Percentiles rank a stretch among this genome's conserved stretches.
These are phyloP conservation scores for Acrodontium crateriforme DNA, from an alignment of 2,329 filamentous ascomycete species.

Conservation along the genomic window DNA sequence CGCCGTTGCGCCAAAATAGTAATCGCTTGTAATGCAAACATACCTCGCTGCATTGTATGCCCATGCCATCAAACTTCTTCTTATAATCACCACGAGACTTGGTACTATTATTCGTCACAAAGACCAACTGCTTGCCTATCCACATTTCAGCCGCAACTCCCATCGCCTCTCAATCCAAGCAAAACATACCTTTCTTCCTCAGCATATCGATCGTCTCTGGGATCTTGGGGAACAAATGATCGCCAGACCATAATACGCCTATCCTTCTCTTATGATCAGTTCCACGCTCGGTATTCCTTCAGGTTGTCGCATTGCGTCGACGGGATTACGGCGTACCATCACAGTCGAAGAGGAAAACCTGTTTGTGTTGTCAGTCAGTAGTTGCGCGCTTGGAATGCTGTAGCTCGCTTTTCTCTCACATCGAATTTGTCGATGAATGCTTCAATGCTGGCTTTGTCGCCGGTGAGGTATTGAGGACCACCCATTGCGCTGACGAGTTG, in stretches of 20 bases:
- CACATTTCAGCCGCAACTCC: background rate
- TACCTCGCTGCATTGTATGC: conserved; percentile 60
- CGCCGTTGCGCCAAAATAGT: background rate
- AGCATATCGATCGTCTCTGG: conserved; percentile 76
- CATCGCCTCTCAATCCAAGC: conserved; percentile 1
- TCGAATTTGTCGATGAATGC: conserved; percentile 86
- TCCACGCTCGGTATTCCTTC: background rate
- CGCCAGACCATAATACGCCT: conserved; percentile 95
- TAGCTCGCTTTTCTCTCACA: conserved; percentile 42
- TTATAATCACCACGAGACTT: conserved; percentile 88
- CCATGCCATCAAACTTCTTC: conserved; percentile 72
- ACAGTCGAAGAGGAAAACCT: conserved; percentile 93
- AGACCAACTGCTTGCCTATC: conserved; percentile 77
- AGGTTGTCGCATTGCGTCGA: background rate
- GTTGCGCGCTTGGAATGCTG: conserved; percentile 5
- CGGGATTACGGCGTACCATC: conserved; percentile 52
- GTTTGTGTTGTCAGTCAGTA: conserved; percentile 5
- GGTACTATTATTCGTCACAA: conserved; percentile 98
- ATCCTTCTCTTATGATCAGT: conserved; percentile 22
- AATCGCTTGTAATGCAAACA: conserved; percentile 2
- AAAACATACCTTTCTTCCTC: conserved; percentile 56
- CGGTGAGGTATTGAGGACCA: conserved; percentile 49
- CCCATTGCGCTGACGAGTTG: conserved; percentile 2
- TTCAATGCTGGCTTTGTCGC: conserved; percentile 61
- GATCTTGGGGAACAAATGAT: conserved; percentile 72